Percentiles rank a stretch among this genome's conserved stretches.
These are phyloP conservation scores for Dactylellina leptospora DNA, from an alignment of 2,329 filamentous ascomycete genomes.

Conservation along the genomic window DNA sequence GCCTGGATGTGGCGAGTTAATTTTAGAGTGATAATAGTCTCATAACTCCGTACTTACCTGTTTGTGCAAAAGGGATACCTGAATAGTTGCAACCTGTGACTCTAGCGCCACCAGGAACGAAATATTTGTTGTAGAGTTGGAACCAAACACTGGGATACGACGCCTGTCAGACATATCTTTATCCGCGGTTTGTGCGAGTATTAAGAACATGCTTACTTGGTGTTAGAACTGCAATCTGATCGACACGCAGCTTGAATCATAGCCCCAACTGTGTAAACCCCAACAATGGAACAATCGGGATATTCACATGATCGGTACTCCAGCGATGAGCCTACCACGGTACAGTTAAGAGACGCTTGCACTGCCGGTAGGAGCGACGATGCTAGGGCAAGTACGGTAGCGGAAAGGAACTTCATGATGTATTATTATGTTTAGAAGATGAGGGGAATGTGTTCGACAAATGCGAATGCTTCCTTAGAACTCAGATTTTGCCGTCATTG, in stretches of 20 bases:
- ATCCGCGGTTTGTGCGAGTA: not conserved
- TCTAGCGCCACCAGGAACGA: constrained; percentile 32
- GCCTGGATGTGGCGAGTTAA: constrained; percentile 2
- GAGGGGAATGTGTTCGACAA: too few relatives aligned
- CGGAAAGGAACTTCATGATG: constrained; percentile 20
- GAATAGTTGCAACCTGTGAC: constrained; percentile 45
- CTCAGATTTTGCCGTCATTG: too few relatives aligned
- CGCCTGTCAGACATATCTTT: not conserved
- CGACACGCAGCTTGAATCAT: constrained; percentile 48
- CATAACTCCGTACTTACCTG: constrained; percentile 13
- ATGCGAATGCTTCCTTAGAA: too few relatives aligned
- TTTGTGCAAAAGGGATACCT: constrained; percentile 42
- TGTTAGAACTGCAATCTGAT: constrained; percentile 45
- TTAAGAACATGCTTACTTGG: constrained; percentile 19
- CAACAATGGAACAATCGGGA: constrained; percentile 42
- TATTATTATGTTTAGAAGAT: too few relatives aligned
- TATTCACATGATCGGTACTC: constrained; percentile 50
- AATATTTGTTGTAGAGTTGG: constrained; percentile 44
- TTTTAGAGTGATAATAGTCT: not conserved
- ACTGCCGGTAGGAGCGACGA: constrained; percentile 16
- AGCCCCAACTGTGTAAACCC: constrained; percentile 33
- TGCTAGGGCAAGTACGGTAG: constrained; percentile 2
- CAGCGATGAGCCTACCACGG: constrained; percentile 34
- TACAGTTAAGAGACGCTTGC: constrained; percentile 42
- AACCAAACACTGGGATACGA: constrained; percentile 37